A percentile compares a stretch with the other conserved stretches of the same genome.
Conservation (phyloP, 176 grass and related monocot species). For the Themeda triandra region DNA sequence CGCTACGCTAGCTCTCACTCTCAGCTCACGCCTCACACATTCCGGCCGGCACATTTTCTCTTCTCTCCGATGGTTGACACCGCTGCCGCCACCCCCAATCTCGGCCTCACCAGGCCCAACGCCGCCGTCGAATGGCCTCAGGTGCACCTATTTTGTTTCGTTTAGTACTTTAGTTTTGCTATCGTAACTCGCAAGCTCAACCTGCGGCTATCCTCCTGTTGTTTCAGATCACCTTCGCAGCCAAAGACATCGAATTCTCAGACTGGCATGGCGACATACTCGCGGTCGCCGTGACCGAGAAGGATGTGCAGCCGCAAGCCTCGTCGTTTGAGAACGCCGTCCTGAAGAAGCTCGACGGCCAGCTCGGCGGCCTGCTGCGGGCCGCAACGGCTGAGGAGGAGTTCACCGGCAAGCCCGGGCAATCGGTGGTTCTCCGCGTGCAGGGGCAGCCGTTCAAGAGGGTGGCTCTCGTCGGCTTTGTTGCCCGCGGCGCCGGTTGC, state of each 20-base stretch:
- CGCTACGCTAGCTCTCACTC: not conserved
- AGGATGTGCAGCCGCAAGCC: constrained; percentile 46
- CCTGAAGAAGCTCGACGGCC: constrained; percentile 60
- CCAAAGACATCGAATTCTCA: constrained; percentile 56
- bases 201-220: not conserved
- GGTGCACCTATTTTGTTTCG: constrained; percentile 25
- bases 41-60: not conserved
- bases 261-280: constrained; percentile 92
- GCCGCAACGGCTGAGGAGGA: constrained; percentile 77
- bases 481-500: constrained; percentile 24
- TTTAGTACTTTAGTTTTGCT: too few species aligned
- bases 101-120: constrained; percentile 76
- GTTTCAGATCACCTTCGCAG: constrained; percentile 62
- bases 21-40: not conserved
- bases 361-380: constrained; percentile 63
- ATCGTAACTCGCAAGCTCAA: too few species aligned
- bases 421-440: constrained; percentile 66
- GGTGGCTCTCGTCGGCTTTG: constrained; percentile 64
- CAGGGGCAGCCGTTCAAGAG: constrained; percentile 76
- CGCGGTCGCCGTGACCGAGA: constrained; percentile 73
- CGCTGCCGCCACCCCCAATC: constrained; percentile 27
- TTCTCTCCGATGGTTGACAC: constrained; percentile 51
- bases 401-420: constrained; percentile 73
- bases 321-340: constrained; percentile 51
- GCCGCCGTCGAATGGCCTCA: constrained; percentile 57